These are phyloP conservation scores for Phycomyces nitens DNA, from an alignment of 192 early-diverging fungal species.

Conservation along the genomic window DNA sequence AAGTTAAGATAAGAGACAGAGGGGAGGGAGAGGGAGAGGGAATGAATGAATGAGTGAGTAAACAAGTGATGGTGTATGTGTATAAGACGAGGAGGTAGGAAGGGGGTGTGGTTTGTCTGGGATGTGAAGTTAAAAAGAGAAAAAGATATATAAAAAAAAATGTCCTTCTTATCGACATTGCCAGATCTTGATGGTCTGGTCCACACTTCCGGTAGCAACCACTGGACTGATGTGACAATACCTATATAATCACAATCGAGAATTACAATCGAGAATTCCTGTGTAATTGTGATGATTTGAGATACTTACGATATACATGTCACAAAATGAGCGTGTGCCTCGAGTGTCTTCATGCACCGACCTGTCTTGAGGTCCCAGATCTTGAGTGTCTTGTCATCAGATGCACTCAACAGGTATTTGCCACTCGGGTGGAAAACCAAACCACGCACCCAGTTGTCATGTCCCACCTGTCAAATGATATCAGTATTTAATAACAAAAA, in stretches of 20 bases:
- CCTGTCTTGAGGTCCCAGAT: conserved; percentile 88
- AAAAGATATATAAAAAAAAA: background rate
- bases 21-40: background rate
- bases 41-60: background rate
- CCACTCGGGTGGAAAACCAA: conserved; percentile 81
- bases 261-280: background rate
- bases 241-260: conserved; percentile 3
- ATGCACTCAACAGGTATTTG: conserved; percentile 75
- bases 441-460: conserved; percentile 92
- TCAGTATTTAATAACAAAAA: too few relatives aligned
- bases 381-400: conserved; percentile 89
- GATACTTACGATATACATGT: conserved; percentile 70
- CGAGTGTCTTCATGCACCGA: conserved; percentile 75
- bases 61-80: background rate
- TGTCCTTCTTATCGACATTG: conserved; percentile 47
- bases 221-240: conserved; percentile 56
- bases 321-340: conserved; percentile 88
- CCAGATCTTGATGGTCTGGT: conserved; percentile 78
- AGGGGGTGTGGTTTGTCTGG: too few relatives aligned
- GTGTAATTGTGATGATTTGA: background rate
- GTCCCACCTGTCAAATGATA: conserved; percentile 58
- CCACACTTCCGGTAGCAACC: conserved; percentile 85
- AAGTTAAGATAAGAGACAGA: too few relatives aligned
- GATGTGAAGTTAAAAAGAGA: background rate
- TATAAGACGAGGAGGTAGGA: too few relatives aligned